Evolutionary conservation across 768 basidiomycete genomes (phyloP), one percentile per base, ranked within the genome.

Genomic region (Boletus pseudo-olivaceus): DNA sequence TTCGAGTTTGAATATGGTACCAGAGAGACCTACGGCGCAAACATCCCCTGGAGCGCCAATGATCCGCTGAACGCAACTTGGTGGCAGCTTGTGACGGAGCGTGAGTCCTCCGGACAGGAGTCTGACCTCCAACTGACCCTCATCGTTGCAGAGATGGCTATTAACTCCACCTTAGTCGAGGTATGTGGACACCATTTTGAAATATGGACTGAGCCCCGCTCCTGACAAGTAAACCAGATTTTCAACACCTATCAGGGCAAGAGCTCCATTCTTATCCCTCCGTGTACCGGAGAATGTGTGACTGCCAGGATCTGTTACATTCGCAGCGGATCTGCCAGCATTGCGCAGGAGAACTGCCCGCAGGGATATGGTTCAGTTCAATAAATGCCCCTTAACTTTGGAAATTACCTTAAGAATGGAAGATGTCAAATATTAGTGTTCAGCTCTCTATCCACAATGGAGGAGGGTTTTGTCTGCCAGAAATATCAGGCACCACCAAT

Each of bases 11-110:
- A 90, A 68, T 91, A 90, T 64, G 84, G 74, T 62, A 84, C 88
- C 26, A 83, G 88, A 40, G 75, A 81, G 50, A 74, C 84, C 0
- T 91, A 88, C 55, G 88, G 87, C 32, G 64, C 62, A 35, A 80
- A 70, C 49, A 68, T 76, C 1, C 74, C 78, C 33, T 90, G 88
- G 88, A 73, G 76, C 27, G 65, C 72, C 3, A 73, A 76, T 50
- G 87, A 87, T 63, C 88, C 88, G 0, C 69, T 91, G 57, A 90
- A 90, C 56, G 86, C 86, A 7, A 90, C 89, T 10, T 90, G 85
- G 84, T 90, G 88, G 88, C 88, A 90, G 61, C 79, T 69, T 43
- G 85, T 90, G 39, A 90, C 88, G 10, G 87, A 89, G 71, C 78
- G 86, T 84, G 52, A 57, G 77, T 72, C 54, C 34, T 33, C n/a